Percentiles rank a stretch among this genome's conserved stretches.
Evolutionary conservation across 441 rosid genomes (phyloP).

Genomic region (Gossypium trilobum): DNA sequence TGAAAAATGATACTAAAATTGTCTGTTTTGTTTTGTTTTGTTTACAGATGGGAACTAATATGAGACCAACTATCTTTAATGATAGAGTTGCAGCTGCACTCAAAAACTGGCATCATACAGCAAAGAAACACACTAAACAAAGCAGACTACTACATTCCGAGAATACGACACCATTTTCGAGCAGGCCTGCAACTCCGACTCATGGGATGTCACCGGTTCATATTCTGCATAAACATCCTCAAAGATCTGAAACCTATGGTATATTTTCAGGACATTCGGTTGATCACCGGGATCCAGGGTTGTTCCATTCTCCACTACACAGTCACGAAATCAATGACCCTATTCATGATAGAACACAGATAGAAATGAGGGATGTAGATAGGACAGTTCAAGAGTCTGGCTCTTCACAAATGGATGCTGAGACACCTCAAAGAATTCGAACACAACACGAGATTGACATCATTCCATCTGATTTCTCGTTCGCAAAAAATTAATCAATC

Average conservation of each 20-base stretch:
- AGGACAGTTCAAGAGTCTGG: conserved; percentile 16
- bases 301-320: conserved; percentile 22
- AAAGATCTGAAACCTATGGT: conserved; percentile 39
- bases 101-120: conserved; percentile 70
- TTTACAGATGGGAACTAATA: conserved; percentile 78
- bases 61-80: conserved; percentile 78
- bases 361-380: conserved; percentile 19
- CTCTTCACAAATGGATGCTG: conserved; percentile 25
- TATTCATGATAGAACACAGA: conserved; percentile 3
- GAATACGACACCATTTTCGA: conserved; percentile 47
- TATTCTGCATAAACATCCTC: conserved; percentile 47
- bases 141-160: conserved; percentile 35
- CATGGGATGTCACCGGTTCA: conserved; percentile 74
- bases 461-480: conserved; percentile 37
- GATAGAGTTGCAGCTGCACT: conserved; percentile 74
- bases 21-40: background rate
- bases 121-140: conserved; percentile 62
- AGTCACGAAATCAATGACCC: conserved; percentile 21
- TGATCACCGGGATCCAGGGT: conserved; percentile 46
- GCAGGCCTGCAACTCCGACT: conserved; percentile 60
- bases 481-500: conserved; percentile 24
- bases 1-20: background rate
- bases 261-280: conserved; percentile 35
- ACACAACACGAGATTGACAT: conserved; percentile 38
- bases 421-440: conserved; percentile 28